phyloP scores from a whole-genome alignment of 805 yeast genomes.

The Barnettozyma botsteinii region DNA sequence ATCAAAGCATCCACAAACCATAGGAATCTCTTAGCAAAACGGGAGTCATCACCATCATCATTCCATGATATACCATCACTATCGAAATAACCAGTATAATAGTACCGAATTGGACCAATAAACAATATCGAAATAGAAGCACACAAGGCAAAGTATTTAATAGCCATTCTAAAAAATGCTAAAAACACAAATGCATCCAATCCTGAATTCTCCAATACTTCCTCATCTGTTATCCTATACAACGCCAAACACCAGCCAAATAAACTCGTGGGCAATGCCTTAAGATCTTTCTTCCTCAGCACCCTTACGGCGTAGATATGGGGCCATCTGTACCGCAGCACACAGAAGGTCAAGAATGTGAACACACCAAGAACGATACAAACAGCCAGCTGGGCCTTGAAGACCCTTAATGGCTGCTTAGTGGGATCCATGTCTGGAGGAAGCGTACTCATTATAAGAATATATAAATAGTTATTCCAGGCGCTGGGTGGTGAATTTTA shows the following conservation, averaged over 20 bases:
- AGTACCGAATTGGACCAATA: conserved; percentile 81
- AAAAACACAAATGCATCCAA: conserved; percentile 89
- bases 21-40: conserved; percentile 12
- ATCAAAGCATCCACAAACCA: no score
- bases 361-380: conserved; percentile 62
- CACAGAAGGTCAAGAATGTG: conserved; percentile 65
- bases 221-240: conserved; percentile 62
- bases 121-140: conserved; percentile 65
- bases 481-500: no score
- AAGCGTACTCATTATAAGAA: conserved; percentile 20
- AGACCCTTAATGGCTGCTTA: conserved; percentile 41
- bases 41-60: conserved; percentile 6
- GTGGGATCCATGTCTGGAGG: conserved; percentile 29
- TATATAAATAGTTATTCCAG: not conserved
- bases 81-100: conserved; percentile 77
- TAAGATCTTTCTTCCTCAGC: conserved; percentile 29
- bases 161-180: conserved; percentile 87
- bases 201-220: conserved; percentile 85
- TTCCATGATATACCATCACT: conserved; percentile 40
- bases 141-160: conserved; percentile 59
- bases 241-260: conserved; percentile 83
- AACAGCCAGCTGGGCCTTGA: conserved; percentile 76
- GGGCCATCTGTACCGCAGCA: conserved; percentile 70
- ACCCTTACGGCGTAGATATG: conserved; percentile 79
- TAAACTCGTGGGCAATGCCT: conserved; percentile 32